Evolutionary conservation across 1,284 basidiomycete genomes (phyloP).

Genomic region (Tausonia pullulans): DNA sequence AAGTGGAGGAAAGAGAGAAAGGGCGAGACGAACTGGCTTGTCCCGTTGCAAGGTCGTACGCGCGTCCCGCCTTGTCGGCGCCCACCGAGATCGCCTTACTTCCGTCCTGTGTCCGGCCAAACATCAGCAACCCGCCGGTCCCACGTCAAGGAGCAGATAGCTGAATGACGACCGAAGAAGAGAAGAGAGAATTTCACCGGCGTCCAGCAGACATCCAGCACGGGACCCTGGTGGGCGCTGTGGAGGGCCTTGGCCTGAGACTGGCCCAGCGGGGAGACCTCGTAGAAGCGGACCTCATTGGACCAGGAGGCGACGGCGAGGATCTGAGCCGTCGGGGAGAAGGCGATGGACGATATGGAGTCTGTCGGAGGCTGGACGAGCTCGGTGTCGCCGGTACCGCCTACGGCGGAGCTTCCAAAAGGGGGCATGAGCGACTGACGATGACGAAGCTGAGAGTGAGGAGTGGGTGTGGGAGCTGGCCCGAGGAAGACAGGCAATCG

Average conservation of each 20-base stretch:
- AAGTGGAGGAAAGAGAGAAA: not conserved
- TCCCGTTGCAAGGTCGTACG: slow-evolving; percentile 65
- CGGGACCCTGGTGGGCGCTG: slow-evolving; percentile 61
- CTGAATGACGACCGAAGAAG: not conserved
- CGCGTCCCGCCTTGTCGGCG: slow-evolving; percentile 68
- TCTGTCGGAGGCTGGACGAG: slow-evolving; percentile 59
- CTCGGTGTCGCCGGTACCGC: slow-evolving; percentile 47
- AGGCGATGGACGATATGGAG: slow-evolving; percentile 58
- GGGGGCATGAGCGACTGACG: slow-evolving; percentile 1
- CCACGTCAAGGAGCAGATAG: slow-evolving; percentile 4
- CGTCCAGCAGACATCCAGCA: slow-evolving; percentile 72
- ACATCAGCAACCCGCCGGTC: not conserved
- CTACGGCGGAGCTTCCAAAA: not conserved
- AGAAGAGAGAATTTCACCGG: slow-evolving; percentile 35
- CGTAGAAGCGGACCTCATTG: slow-evolving; percentile 47
- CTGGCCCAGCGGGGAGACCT: slow-evolving; percentile 41
- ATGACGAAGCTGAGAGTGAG: not conserved
- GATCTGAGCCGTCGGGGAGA: slow-evolving; percentile 53
- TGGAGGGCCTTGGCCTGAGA: slow-evolving; percentile 70
- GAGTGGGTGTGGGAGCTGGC: too few relatives aligned
- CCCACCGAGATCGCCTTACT: slow-evolving; percentile 74
- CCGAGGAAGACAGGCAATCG: too few relatives aligned
- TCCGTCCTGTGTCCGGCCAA: slow-evolving; percentile 46
- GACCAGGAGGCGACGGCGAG: slow-evolving; percentile 69
- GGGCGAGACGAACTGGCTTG: slow-evolving; percentile 39